A percentile compares a stretch with the other conserved stretches of the same genome.
phyloP scores from a whole-genome alignment of 768 basidiomycete genomes.

The Suillus subalutaceus region DNA sequence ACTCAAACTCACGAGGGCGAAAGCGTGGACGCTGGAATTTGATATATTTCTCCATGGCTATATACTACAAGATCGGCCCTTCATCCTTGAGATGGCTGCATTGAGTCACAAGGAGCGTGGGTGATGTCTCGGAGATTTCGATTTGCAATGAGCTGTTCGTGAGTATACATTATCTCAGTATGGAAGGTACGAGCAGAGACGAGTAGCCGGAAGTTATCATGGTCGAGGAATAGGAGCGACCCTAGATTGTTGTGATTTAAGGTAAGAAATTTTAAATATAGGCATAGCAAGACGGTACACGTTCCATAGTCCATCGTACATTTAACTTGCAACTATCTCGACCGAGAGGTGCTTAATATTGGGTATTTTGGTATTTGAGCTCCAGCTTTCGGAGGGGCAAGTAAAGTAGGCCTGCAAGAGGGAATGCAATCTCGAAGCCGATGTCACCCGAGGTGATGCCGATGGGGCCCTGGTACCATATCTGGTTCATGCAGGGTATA shows the following conservation, averaged over 20 bases:
- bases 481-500: slow-evolving; percentile 71
- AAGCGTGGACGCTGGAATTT: neutral
- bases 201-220: neutral
- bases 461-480: slow-evolving; percentile 72
- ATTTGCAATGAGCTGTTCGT: neutral
- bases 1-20: neutral
- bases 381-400: slow-evolving; percentile 57
- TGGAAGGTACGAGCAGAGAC: neutral
- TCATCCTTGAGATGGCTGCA: neutral
- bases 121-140: neutral
- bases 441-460: slow-evolving; percentile 69
- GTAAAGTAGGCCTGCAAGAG: slow-evolving; percentile 50
- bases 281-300: neutral
- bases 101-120: neutral
- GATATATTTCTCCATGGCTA: neutral
- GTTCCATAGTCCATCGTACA: neutral
- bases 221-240: neutral
- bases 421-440: slow-evolving; percentile 65
- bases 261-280: neutral
- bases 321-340: neutral
- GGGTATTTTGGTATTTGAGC: slow-evolving; percentile 34
- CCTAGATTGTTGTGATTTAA: neutral
- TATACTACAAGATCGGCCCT: neutral
- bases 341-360: slow-evolving; percentile 13
- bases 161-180: neutral